A percentile compares a stretch with the other conserved stretches of the same genome.
Conservation (phyloP, 2,329 filamentous ascomycete genomes). For the Aspergillus pseudoviridinutans region DNA sequence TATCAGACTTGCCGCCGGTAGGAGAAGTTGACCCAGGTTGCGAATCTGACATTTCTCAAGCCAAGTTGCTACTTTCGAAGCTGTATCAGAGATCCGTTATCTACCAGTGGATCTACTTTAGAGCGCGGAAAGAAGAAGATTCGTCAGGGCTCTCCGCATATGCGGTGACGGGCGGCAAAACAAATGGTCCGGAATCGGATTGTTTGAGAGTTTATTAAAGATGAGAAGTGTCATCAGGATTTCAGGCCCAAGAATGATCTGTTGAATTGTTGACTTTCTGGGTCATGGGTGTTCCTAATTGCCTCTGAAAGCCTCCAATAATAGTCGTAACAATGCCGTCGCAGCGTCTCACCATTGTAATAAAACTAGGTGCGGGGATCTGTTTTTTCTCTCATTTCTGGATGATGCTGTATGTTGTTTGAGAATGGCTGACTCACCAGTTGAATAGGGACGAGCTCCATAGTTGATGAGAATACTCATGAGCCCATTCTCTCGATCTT, state of each 20-base stretch:
- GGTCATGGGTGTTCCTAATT: not conserved
- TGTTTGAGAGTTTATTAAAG: not conserved
- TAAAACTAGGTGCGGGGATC: constrained; percentile 37
- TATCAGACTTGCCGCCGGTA: constrained; percentile 24
- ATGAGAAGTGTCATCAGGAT: not conserved
- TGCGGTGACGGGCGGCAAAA: constrained; percentile 31
- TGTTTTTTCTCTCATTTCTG: constrained; percentile 7
- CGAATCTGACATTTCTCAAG: constrained; percentile 26
- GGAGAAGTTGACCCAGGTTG: constrained; percentile 14
- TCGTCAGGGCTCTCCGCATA: constrained; percentile 23
- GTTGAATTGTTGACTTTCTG: not conserved
- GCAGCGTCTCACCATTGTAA: constrained; percentile 34
- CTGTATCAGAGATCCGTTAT: not conserved
- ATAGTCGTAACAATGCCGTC: constrained; percentile 19
- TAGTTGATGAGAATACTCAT: constrained; percentile 93
- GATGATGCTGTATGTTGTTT: constrained; percentile 3
- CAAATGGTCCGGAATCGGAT: constrained; percentile 6
- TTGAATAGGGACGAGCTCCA: constrained; percentile 85
- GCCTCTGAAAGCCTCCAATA: not conserved
- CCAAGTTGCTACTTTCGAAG: not conserved
- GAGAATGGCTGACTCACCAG: constrained; percentile 15
- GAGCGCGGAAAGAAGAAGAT: not conserved
- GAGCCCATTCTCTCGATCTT: constrained; percentile 88
- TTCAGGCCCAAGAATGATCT: not conserved
- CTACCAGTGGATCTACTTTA: constrained; percentile 3